Evolutionary conservation across 1,284 basidiomycete species (phyloP).

Genomic region (Fomitopsis schrenkii): DNA sequence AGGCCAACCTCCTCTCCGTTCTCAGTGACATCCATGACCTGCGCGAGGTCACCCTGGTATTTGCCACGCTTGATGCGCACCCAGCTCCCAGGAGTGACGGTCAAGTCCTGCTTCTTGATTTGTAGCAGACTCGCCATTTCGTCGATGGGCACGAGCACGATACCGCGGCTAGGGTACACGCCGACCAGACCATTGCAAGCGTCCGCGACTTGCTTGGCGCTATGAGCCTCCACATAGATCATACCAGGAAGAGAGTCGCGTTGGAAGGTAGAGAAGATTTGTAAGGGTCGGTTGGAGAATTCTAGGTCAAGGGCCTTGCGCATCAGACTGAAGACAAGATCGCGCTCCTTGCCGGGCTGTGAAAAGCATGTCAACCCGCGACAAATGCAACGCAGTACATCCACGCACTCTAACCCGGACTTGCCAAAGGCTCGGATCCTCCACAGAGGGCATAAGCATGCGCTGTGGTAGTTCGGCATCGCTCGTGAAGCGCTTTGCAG

Average conservation of each 20-base stretch:
- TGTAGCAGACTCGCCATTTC: conserved; percentile 97
- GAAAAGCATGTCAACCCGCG: conserved; percentile 9
- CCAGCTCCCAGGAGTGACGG: conserved; percentile 88
- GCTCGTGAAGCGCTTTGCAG: conserved; percentile 74
- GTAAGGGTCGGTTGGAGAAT: conserved; percentile 72
- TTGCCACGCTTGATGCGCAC: conserved; percentile 93
- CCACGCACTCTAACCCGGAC: conserved; percentile 84
- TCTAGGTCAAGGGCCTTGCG: conserved; percentile 85
- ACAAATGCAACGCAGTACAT: background rate
- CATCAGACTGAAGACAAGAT: conserved; percentile 93
- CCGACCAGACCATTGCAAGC: conserved; percentile 92
- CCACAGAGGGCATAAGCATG: conserved; percentile 94
- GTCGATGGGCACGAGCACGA: conserved; percentile 91
- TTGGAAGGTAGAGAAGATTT: conserved; percentile 91
- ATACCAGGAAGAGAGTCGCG: conserved; percentile 93
- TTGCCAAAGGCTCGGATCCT: conserved; percentile 96
- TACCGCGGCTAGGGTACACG: conserved; percentile 79
- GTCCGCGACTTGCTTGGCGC: conserved; percentile 81
- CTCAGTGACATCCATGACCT: conserved; percentile 90
- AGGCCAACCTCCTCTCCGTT: conserved; percentile 94
- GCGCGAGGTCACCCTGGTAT: conserved; percentile 93
- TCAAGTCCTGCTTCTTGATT: conserved; percentile 92
- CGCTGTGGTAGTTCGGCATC: conserved; percentile 93
- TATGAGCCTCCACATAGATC: conserved; percentile 94
- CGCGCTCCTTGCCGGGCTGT: conserved; percentile 87